A percentile compares a stretch with the other conserved stretches of the same genome.
Evolutionary conservation across 805 yeast species (phyloP).

Genomic region (Candida maltosa): DNA sequence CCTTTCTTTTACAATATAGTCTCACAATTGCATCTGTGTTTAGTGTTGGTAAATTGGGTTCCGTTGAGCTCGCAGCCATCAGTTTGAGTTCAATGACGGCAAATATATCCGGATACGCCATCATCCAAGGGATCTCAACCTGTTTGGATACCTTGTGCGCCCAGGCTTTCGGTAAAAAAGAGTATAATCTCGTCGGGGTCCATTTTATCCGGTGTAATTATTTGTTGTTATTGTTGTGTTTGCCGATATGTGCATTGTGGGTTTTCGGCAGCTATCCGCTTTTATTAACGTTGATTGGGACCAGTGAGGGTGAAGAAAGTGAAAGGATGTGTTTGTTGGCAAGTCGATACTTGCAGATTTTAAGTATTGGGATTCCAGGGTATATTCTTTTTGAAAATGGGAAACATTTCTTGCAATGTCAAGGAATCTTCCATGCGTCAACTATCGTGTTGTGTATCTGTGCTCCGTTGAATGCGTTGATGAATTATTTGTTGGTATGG

Average conservation of each 20-base stretch:
- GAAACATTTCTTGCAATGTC: slow-evolving; percentile 71
- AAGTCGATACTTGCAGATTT: slow-evolving; percentile 51
- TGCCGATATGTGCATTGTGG: slow-evolving; percentile 64
- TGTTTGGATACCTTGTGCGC: slow-evolving; percentile 76
- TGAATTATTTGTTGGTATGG: slow-evolving; percentile 75
- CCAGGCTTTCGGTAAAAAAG: slow-evolving; percentile 71
- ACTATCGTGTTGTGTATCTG: slow-evolving; percentile 66
- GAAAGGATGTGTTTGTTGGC: slow-evolving; percentile 42
- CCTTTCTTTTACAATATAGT: slow-evolving; percentile 69
- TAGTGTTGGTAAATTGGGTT: slow-evolving; percentile 72
- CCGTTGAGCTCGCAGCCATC: slow-evolving; percentile 70
- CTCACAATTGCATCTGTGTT: slow-evolving; percentile 74
- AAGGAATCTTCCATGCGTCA: slow-evolving; percentile 77
- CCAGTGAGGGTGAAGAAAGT: slow-evolving; percentile 22
- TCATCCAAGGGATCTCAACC: slow-evolving; percentile 76
- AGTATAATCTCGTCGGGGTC: slow-evolving; percentile 62
- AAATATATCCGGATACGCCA: slow-evolving; percentile 70
- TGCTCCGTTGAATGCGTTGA: slow-evolving; percentile 69
- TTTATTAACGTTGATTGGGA: slow-evolving; percentile 22
- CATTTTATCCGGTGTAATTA: slow-evolving; percentile 66
- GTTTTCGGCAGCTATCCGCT: slow-evolving; percentile 50
- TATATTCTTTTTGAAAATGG: slow-evolving; percentile 69
- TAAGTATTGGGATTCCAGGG: slow-evolving; percentile 69
- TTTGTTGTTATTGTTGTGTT: slow-evolving; percentile 45
- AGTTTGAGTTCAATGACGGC: slow-evolving; percentile 77